These are phyloP conservation scores for Amylostereum areolatum DNA, from an alignment of 1,284 basidiomycete genomes.

Conservation along the genomic window DNA sequence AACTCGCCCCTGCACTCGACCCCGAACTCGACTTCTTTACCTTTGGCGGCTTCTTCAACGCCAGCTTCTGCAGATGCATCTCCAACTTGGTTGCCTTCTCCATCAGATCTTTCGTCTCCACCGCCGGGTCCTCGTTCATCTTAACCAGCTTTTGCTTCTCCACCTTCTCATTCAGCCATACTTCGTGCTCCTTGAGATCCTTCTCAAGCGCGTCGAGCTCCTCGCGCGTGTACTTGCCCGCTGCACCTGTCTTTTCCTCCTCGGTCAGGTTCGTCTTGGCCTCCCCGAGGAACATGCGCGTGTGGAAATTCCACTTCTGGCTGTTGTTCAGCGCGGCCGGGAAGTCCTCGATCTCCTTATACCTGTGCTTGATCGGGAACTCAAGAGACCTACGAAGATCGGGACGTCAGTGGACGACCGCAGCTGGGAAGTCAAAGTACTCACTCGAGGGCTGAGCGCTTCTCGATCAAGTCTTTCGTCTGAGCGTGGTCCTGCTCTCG, in stretches of 20 bases:
- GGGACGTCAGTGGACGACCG: not conserved
- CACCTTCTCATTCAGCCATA: constrained; percentile 75
- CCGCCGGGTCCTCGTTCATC: constrained; percentile 74
- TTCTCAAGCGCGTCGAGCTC: constrained; percentile 76
- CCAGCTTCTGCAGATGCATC: constrained; percentile 61
- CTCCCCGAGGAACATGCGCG: constrained; percentile 75
- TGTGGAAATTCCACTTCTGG: constrained; percentile 78
- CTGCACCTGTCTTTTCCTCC: constrained; percentile 49
- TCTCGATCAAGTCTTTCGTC: constrained; percentile 65
- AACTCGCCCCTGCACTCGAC: not conserved
- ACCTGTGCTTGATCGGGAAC: constrained; percentile 77
- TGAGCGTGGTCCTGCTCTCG: constrained; percentile 84
- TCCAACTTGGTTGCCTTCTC: constrained; percentile 76
- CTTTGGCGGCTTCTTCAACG: constrained; percentile 59
- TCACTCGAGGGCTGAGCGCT: constrained; percentile 77
- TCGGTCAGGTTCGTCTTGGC: constrained; percentile 68
- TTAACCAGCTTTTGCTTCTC: constrained; percentile 73
- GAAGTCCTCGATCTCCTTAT: constrained; percentile 80
- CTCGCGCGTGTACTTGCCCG: constrained; percentile 75
- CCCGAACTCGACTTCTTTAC: constrained; percentile 41
- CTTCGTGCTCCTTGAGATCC: constrained; percentile 70
- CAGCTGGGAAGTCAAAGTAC: constrained; percentile 23
- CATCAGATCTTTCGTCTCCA: constrained; percentile 79
- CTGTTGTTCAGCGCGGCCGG: constrained; percentile 69
- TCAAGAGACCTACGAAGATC: constrained; percentile 59